These are phyloP conservation scores for Bruguiera gymnorhiza DNA, from an alignment of 345 rosid genomes.

Conservation along the genomic window DNA sequence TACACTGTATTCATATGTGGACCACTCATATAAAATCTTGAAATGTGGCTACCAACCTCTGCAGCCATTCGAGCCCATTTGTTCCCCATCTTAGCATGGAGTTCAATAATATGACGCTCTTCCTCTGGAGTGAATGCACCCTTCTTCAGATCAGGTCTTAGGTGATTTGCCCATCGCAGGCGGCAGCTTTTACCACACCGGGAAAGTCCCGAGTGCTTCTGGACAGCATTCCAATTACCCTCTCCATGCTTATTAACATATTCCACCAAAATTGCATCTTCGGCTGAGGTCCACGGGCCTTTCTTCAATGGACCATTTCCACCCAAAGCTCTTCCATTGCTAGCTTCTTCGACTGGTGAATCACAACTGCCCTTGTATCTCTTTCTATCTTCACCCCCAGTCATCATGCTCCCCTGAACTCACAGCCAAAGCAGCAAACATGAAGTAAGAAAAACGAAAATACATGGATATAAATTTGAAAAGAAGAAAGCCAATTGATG, in stretches of 20 bases:
- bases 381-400: constrained; percentile 19
- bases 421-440: neutral
- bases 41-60: constrained; percentile 6
- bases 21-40: neutral
- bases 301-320: constrained; percentile 28
- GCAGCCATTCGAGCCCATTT: constrained; percentile 26
- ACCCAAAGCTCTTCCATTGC: constrained; percentile 17
- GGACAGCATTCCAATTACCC: constrained; percentile 70
- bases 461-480: neutral
- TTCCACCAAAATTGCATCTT: constrained; percentile 47
- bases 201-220: constrained; percentile 54
- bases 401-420: constrained; percentile 19
- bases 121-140: constrained; percentile 23
- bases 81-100: constrained; percentile 21
- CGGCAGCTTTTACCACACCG: constrained; percentile 38
- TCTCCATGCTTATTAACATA: constrained; percentile 58
- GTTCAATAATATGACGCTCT: constrained; percentile 15
- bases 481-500: neutral
- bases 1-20: no score
- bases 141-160: constrained; percentile 22
- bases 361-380: constrained; percentile 15
- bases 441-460: neutral
- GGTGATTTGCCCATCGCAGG: constrained; percentile 21
- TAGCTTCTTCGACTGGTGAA: constrained; percentile 27
- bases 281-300: constrained; percentile 61